Conservation (phyloP, 1,284 basidiomycete genomes). For the Ceratobasidium sp. region DNA sequence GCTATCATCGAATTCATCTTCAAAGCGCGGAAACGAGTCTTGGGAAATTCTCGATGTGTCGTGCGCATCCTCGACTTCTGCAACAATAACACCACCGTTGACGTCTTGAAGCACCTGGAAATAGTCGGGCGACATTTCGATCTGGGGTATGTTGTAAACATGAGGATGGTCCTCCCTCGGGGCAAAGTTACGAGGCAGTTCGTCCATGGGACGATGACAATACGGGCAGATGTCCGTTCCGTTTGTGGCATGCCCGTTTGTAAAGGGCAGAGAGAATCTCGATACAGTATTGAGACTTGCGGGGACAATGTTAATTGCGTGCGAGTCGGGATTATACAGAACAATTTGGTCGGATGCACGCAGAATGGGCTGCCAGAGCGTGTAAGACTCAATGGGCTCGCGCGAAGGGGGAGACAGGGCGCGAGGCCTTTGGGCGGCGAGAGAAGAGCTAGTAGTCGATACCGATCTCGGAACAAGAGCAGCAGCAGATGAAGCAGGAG, state of each 20-base stretch:
- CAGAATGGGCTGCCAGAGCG: conserved; percentile 44
- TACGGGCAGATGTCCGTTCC: conserved; percentile 61
- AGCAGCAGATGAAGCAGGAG: conserved; percentile 2
- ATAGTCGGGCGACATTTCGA: conserved; percentile 61
- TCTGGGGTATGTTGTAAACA: conserved; percentile 31
- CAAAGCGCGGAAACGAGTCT: conserved; percentile 27
- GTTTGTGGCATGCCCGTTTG: neutral
- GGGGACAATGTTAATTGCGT: conserved; percentile 73
- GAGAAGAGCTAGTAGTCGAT: neutral
- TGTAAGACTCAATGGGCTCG: conserved; percentile 14
- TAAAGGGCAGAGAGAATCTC: conserved; percentile 22
- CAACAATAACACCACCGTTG: conserved; percentile 11
- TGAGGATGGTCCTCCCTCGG: conserved; percentile 13
- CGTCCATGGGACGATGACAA: conserved; percentile 64
- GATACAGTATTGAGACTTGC: conserved; percentile 46
- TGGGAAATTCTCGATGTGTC: neutral
- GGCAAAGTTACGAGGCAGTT: conserved; percentile 12
- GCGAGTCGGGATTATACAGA: conserved; percentile 84
- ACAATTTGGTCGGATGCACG: conserved; percentile 82
- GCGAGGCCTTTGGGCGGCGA: neutral
- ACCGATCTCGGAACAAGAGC: conserved; percentile 15
- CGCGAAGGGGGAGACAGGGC: conserved; percentile 7
- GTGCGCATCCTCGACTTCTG: neutral
- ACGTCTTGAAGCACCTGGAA: conserved; percentile 63
- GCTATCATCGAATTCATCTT: conserved; percentile 17